Percentiles rank a stretch among this genome's conserved stretches.
phyloP scores from a whole-genome alignment of 345 rosid species.

The Nephelium lappaceum region DNA sequence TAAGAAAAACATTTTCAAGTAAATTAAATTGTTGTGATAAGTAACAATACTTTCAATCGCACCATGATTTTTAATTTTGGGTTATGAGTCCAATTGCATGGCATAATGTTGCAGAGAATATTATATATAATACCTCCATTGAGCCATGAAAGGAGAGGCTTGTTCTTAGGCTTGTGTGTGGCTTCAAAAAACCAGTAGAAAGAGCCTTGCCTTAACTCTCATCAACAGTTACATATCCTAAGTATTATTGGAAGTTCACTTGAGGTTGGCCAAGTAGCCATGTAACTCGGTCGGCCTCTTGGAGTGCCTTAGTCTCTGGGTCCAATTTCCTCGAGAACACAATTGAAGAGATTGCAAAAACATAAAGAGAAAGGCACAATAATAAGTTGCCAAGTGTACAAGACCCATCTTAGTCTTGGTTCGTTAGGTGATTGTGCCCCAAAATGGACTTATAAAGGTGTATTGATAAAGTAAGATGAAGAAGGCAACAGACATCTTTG shows the following conservation, averaged over 20 bases:
- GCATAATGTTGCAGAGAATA: not conserved
- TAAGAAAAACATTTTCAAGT: no score
- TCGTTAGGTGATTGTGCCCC: no score
- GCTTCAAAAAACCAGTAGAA: slow-evolving; percentile 29
- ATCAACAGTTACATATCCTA: slow-evolving; percentile 26
- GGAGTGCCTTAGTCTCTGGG: slow-evolving; percentile 8
- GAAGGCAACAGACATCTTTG: no score
- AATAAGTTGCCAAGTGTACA: not conserved
- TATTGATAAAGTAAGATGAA: no score
- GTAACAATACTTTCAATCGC: no score
- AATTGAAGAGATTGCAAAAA: not conserved
- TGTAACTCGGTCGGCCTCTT: slow-evolving; percentile 20
- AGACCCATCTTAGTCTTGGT: not conserved
- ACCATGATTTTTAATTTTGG: no score
- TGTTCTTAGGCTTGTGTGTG: not conserved
- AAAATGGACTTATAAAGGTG: no score
- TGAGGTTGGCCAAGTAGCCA: slow-evolving; percentile 25
- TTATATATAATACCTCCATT: slow-evolving; percentile 19
- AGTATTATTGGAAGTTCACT: slow-evolving; percentile 21
- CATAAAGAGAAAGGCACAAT: not conserved
- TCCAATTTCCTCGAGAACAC: not conserved
- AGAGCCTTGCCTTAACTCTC: slow-evolving; percentile 11
- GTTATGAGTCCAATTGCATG: no score
- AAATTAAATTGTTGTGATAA: no score
- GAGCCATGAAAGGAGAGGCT: slow-evolving; percentile 25